Evolutionary conservation across 805 yeast genomes (phyloP), one percentile per base, ranked within the genome.

Genomic region (Vanderwaltozyma verrucispora): DNA sequence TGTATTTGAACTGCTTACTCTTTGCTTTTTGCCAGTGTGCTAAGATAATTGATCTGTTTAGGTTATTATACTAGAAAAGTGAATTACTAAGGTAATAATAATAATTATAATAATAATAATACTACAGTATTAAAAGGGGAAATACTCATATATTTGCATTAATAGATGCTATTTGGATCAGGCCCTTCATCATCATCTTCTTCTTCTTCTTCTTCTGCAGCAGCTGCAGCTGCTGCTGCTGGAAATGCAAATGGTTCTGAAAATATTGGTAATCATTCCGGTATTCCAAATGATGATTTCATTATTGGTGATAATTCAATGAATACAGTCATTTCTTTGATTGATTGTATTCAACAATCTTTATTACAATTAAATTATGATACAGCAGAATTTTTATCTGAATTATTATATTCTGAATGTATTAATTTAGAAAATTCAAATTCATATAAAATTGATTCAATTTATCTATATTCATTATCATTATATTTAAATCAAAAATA

Each of bases 371-470:
- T 53, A 30, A 59, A 59, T 33, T 45, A 45, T 32, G 55, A 51
- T 12, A 81, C 88, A 20, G 96, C 97, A 2, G 87, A 80, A 51
- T 85, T 92, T 60, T 78, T 89, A 4, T 75, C 87, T 14, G 97
- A 92, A 56, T 67, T 94, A 45, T 64, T 86, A 17, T 60, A 81
- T 25, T 85, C 95, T 2, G 71, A 74, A n/a, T 28, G 41, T 4
- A 41, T 40, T 18, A 40, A 44, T 7, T 33, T 46, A 28, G 50
- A 45, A 10, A 43, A 35, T 14, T 57, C 67, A 5, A 51, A 50
- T 14, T 37, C 42, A 10, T 49, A 52, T 28, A 71, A 74, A 43
- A 56, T 71, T 5, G 84, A 79, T 37, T 71, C 88, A 9, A 54
- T 73, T 4, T 82, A 85, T 55, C 62, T 87, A 28, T 77, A 82